These are phyloP conservation scores for Circinella minor DNA, from an alignment of 371 early-diverging fungal species.

Conservation along the genomic window DNA sequence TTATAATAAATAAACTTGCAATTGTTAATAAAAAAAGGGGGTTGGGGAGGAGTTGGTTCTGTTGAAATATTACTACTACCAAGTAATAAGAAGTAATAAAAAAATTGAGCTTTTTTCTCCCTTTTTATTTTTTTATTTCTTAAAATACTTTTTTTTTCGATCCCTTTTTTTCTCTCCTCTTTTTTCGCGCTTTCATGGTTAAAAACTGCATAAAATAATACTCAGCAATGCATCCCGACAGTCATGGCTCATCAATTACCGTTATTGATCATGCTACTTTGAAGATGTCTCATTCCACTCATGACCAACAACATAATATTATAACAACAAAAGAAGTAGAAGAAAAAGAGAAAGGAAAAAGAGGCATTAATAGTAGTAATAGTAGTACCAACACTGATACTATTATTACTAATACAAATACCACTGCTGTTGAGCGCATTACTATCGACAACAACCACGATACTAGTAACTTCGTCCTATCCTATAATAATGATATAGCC, in stretches of 20 bases:
- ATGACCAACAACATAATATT: background rate
- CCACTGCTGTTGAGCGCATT: too few species aligned
- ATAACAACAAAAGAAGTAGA: too few species aligned
- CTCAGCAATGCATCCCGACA: constrained; percentile 13
- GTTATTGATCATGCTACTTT: constrained; percentile 7
- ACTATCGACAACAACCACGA: too few species aligned
- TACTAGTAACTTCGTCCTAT: background rate
- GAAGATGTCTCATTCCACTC: background rate
- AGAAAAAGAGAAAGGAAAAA: too few species aligned
- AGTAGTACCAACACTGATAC: too few species aligned
- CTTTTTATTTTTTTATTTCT: constrained; percentile 8
- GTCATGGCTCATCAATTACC: constrained; percentile 12
- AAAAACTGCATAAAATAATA: background rate
- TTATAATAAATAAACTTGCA: too few species aligned
- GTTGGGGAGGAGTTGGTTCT: too few species aligned
- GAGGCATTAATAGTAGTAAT: too few species aligned
- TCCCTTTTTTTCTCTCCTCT: constrained; percentile 16
- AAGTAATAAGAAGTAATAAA: background rate
- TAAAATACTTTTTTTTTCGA: constrained; percentile 2
- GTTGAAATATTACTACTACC: too few species aligned
- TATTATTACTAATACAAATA: too few species aligned
- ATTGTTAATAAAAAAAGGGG: background rate
- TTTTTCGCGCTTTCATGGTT: constrained; percentile 1
- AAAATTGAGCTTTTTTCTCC: background rate
- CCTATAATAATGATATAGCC: background rate